phyloP scores from a whole-genome alignment of 768 basidiomycete species.

The Suillus decipiens region DNA sequence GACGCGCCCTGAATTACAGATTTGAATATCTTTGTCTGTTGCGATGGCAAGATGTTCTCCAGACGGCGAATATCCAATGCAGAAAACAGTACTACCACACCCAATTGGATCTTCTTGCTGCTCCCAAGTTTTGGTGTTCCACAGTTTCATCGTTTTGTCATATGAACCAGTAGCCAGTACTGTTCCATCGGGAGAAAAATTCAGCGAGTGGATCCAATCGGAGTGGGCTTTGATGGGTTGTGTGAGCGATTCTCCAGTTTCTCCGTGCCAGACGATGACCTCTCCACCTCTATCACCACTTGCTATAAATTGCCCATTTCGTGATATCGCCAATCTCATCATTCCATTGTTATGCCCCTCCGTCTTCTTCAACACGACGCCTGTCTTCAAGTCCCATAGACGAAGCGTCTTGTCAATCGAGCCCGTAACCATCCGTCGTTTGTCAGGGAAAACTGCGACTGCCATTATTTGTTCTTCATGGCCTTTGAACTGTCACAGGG shows the following conservation, averaged over 20 bases:
- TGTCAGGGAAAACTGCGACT: not conserved
- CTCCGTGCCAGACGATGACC: not conserved
- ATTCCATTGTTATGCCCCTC: not conserved
- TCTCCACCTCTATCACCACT: not conserved
- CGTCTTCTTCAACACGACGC: not conserved
- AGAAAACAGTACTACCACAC: not conserved
- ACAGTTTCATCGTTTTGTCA: not conserved
- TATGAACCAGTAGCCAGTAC: not conserved
- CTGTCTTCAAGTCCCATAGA: not conserved
- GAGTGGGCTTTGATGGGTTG: not conserved
- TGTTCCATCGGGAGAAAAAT: not conserved
- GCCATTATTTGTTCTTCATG: not conserved
- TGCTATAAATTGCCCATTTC: not conserved
- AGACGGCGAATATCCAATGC: not conserved
- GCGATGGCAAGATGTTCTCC: not conserved
- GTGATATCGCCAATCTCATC: not conserved
- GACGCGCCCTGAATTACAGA: too few relatives aligned
- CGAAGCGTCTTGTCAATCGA: not conserved
- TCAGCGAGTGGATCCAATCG: fast-evolving
- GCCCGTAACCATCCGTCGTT: not conserved
- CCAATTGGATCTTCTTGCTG: not conserved
- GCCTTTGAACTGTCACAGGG: too few relatives aligned
- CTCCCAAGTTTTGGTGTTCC: not conserved
- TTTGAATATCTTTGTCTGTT: not conserved
- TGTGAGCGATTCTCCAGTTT: not conserved